These are phyloP conservation scores for Lachnellula cervina DNA, from an alignment of 2,329 filamentous ascomycete species.

Conservation along the genomic window DNA sequence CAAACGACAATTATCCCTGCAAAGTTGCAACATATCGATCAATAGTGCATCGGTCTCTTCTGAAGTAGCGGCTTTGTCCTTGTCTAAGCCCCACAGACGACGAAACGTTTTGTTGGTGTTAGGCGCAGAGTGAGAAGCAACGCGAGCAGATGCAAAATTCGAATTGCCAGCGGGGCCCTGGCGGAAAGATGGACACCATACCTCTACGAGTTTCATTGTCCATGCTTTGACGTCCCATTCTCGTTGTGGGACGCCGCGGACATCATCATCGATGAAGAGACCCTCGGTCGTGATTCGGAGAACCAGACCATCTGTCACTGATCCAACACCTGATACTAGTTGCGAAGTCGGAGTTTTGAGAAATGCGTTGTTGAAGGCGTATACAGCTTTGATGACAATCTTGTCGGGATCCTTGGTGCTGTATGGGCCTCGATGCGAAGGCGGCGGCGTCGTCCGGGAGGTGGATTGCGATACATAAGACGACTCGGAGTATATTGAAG, in stretches of 20 bases:
- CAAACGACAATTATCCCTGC: constrained; percentile 59
- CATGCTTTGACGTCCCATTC: constrained; percentile 99
- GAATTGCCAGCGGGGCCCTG: constrained; percentile 31
- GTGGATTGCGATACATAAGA: constrained; percentile 87
- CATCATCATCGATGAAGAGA: constrained; percentile 94
- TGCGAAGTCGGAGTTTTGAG: constrained; percentile 87
- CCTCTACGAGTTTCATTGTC: constrained; percentile 90
- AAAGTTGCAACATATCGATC: constrained; percentile 56
- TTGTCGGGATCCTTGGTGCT: constrained; percentile 89
- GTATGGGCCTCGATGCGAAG: constrained; percentile 73
- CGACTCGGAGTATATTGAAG: constrained; percentile 73
- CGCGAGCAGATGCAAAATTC: constrained; percentile 36
- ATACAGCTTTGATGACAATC: constrained; percentile 91
- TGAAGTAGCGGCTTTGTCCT: constrained; percentile 40
- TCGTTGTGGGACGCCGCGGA: constrained; percentile 83
- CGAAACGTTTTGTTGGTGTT: constrained; percentile 26
- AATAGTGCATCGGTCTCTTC: constrained; percentile 65
- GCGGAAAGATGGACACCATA: constrained; percentile 68
- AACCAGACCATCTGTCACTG: constrained; percentile 87
- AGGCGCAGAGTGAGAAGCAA: constrained; percentile 30
- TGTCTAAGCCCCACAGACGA: constrained; percentile 36
- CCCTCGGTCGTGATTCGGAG: constrained; percentile 90
- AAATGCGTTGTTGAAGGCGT: constrained; percentile 85
- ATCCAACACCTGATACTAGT: constrained; percentile 75
- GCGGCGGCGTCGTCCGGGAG: constrained; percentile 75